phyloP scores from a whole-genome alignment of 495 filamentous ascomycete species.

The Penicillium arizonense region DNA sequence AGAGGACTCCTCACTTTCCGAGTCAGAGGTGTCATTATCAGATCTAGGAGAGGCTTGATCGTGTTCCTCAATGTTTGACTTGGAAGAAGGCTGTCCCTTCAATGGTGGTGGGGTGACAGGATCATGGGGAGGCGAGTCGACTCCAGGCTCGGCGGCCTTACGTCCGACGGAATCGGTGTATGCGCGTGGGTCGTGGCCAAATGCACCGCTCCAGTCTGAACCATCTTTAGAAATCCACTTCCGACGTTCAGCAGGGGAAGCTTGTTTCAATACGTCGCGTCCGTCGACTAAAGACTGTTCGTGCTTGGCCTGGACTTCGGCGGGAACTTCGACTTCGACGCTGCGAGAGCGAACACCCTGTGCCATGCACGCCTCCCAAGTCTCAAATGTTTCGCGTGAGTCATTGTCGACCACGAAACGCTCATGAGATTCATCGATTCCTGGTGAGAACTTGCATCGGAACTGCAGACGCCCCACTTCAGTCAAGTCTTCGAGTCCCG shows the following conservation, averaged over 20 bases:
- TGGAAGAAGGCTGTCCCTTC: slow-evolving; percentile 28
- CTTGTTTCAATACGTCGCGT: slow-evolving; percentile 72
- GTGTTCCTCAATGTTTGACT: slow-evolving; percentile 1
- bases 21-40: slow-evolving; percentile 10
- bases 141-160: slow-evolving; percentile 55
- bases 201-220: slow-evolving; percentile 86
- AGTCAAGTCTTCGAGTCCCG: slow-evolving; percentile 66
- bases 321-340: slow-evolving; percentile 67
- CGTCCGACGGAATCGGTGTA: slow-evolving; percentile 49
- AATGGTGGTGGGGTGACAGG: slow-evolving; percentile 49
- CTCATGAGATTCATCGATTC: slow-evolving; percentile 85
- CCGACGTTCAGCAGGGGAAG: slow-evolving; percentile 64
- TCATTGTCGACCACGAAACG: slow-evolving; percentile 84
- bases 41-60: slow-evolving; percentile 10
- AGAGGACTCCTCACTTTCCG: slow-evolving; percentile 13
- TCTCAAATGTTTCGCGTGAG: slow-evolving; percentile 87
- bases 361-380: slow-evolving; percentile 84
- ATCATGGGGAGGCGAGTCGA: slow-evolving; percentile 56
- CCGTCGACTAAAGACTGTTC: slow-evolving; percentile 74
- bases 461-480: slow-evolving; percentile 82
- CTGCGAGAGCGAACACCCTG: slow-evolving; percentile 74
- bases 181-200: slow-evolving; percentile 62
- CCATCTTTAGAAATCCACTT: slow-evolving; percentile 80
- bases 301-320: slow-evolving; percentile 66
- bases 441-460: slow-evolving; percentile 77